Evolutionary conservation across 352 stramenopile genomes (phyloP).

Genomic region (Phytophthora fragariaefolia): DNA sequence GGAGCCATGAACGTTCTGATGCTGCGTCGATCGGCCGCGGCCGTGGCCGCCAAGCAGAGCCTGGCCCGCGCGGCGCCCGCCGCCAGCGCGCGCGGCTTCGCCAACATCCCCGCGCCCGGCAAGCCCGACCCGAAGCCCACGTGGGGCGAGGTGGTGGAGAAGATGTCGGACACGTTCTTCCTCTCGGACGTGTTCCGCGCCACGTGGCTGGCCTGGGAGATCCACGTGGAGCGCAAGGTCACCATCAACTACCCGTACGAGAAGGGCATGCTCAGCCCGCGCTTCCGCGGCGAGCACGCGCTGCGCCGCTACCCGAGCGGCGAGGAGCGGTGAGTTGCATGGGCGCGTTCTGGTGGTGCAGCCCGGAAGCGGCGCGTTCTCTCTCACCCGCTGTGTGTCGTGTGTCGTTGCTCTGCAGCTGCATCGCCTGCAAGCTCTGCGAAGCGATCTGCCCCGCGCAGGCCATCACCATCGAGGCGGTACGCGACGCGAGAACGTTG

Average conservation of each 20-base stretch:
- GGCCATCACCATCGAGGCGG: conserved; percentile 99
- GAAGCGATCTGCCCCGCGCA: conserved; percentile 99
- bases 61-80: conserved; percentile 22
- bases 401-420: conserved; percentile 60
- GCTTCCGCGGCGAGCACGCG: conserved; percentile 99
- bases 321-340: conserved; percentile 92
- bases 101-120: conserved; percentile 32
- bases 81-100: conserved; percentile 38
- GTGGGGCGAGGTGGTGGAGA: conserved; percentile 78
- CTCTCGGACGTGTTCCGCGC: conserved; percentile 81
- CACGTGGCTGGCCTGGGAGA: conserved; percentile 81
- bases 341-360: conserved; percentile 24
- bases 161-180: conserved; percentile 87
- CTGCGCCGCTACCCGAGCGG: conserved; percentile 98
- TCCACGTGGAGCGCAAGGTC: conserved; percentile 92
- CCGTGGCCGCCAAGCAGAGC: conserved; percentile 40
- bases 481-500: too few relatives aligned
- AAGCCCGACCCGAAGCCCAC: conserved; percentile 62
- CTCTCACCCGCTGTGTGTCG: conserved; percentile 14
- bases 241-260: conserved; percentile 99
- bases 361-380: conserved; percentile 10
- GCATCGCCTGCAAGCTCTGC: conserved; percentile 99
- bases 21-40: conserved; percentile 66
- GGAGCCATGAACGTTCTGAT: conserved; percentile 53
- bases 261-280: conserved; percentile 95